These are phyloP conservation scores for Penicillium maclennaniae DNA, from an alignment of 495 filamentous ascomycete species.

Conservation along the genomic window DNA sequence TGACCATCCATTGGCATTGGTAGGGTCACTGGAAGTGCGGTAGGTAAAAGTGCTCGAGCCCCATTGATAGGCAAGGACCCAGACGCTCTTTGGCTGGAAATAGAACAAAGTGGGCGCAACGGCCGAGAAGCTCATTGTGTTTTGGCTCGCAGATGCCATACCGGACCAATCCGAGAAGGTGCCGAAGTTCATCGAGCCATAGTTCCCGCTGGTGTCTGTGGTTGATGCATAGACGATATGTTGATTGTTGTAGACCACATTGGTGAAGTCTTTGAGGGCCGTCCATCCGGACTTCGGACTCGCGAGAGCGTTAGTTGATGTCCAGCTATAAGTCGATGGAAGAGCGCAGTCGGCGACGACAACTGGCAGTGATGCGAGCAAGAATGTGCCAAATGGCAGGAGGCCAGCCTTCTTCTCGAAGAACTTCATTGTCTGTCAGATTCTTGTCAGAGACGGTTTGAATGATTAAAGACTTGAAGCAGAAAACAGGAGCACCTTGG, in stretches of 20 bases:
- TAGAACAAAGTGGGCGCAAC: constrained; percentile 60
- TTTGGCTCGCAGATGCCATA: constrained; percentile 53
- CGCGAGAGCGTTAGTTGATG: constrained; percentile 45
- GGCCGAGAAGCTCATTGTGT: constrained; percentile 38
- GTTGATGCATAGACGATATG: constrained; percentile 52
- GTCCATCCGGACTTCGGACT: constrained; percentile 47
- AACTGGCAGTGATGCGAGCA: constrained; percentile 11
- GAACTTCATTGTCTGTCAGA: constrained; percentile 5
- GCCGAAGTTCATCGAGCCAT: constrained; percentile 56
- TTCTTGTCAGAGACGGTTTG: constrained; percentile 6
- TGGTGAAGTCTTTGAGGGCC: constrained; percentile 56
- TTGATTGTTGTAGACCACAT: constrained; percentile 48
- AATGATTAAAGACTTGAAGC: neutral
- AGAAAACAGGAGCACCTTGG: neutral
- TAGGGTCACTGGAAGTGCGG: constrained; percentile 52
- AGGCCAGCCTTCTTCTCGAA: neutral
- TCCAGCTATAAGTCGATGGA: constrained; percentile 53
- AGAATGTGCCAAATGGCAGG: constrained; percentile 3
- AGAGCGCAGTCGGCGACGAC: constrained; percentile 42
- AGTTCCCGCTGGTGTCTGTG: constrained; percentile 35
- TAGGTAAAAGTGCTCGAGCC: constrained; percentile 55
- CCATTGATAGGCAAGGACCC: constrained; percentile 61
- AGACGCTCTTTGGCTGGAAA: constrained; percentile 55
- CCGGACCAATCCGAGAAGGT: constrained; percentile 51
- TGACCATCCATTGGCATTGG: constrained; percentile 54